A percentile compares a stretch with the other conserved stretches of the same genome.
phyloP scores from a whole-genome alignment of 306 rosid genomes.

The Herpetospermum pedunculosum region DNA sequence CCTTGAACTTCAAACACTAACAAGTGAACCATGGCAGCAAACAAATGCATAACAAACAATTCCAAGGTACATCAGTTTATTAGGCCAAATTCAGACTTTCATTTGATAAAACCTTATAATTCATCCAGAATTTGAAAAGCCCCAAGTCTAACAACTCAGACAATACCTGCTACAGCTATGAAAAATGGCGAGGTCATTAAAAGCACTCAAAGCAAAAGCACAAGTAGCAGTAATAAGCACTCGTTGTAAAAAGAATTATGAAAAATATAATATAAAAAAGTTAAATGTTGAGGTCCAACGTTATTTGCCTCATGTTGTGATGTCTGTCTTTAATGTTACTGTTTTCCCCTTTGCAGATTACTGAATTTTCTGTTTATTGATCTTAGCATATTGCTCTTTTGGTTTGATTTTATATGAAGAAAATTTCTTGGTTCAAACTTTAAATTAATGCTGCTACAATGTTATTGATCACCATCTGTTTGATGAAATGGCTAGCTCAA shows the following conservation, averaged over 20 bases:
- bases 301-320: no score
- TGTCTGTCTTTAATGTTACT: no score
- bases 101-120: neutral
- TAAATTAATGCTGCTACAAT: neutral
- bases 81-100: neutral
- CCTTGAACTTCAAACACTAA: neutral
- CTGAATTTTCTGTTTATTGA: neutral
- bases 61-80: neutral
- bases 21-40: neutral
- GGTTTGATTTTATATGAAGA: neutral
- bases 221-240: slow-evolving; percentile 59
- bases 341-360: no score
- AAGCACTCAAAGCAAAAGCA: slow-evolving; percentile 82
- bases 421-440: neutral
- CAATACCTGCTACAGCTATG: slow-evolving; percentile 67
- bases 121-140: neutral
- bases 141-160: neutral
- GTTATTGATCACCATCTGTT: neutral
- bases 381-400: neutral
- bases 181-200: slow-evolving; percentile 76
- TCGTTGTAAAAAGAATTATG: no score
- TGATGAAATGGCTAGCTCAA: slow-evolving; percentile 2
- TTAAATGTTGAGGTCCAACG: no score
- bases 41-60: neutral
- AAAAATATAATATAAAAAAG: no score